Evolutionary conservation across 1,284 basidiomycete genomes (phyloP).

Genomic region (Pascua sp.): DNA sequence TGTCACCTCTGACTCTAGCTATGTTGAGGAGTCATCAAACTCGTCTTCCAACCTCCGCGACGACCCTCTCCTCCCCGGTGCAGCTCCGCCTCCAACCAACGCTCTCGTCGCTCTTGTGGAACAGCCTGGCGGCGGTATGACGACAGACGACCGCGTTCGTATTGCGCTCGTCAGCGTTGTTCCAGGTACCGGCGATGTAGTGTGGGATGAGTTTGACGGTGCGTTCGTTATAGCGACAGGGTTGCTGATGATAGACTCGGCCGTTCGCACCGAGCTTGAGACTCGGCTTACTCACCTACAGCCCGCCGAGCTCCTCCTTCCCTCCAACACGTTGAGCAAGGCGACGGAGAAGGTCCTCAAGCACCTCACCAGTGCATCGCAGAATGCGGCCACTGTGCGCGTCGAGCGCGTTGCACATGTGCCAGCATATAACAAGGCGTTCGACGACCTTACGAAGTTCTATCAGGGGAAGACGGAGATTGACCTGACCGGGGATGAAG

Average conservation of each 20-base stretch:
- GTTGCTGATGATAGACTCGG: conserved; percentile 58
- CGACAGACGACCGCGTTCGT: conserved; percentile 58
- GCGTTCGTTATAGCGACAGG: conserved; percentile 8
- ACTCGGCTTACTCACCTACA: conserved; percentile 72
- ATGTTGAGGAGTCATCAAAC: conserved; percentile 44
- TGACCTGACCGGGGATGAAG: conserved; percentile 27
- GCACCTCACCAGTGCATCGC: conserved; percentile 58
- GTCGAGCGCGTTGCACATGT: conserved; percentile 62
- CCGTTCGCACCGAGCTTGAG: conserved; percentile 84
- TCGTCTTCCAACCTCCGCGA: conserved; percentile 38
- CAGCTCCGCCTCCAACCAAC: conserved; percentile 40
- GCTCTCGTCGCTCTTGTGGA: conserved; percentile 61
- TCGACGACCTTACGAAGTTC: conserved; percentile 66
- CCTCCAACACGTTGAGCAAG: conserved; percentile 61
- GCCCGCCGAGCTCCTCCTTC: conserved; percentile 78
- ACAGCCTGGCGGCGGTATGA: conserved; percentile 55
- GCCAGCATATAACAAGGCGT: conserved; percentile 68
- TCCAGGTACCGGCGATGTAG: conserved; percentile 82
- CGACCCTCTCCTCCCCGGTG: conserved; percentile 31
- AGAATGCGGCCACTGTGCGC: conserved; percentile 45
- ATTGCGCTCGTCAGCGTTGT: conserved; percentile 77
- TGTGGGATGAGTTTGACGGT: conserved; percentile 90
- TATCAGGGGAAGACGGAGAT: conserved; percentile 52
- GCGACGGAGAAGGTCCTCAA: conserved; percentile 73
- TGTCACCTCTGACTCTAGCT: conserved; percentile 20